Conservation (phyloP, 805 yeast genomes). For the Yarrowia keelungensis region DNA sequence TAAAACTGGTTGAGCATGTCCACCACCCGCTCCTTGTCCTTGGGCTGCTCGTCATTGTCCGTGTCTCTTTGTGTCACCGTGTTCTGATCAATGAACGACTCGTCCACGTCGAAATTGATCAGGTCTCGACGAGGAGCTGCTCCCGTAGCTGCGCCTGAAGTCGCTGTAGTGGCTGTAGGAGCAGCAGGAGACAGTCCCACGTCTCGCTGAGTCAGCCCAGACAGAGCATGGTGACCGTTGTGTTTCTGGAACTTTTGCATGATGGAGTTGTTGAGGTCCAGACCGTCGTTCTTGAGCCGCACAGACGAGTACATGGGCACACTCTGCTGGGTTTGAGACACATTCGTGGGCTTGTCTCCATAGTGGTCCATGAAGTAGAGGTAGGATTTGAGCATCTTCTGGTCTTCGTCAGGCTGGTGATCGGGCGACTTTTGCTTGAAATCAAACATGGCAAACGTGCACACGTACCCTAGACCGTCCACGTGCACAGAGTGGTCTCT, state of each 20-base stretch:
- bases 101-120: constrained; percentile 27
- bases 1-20: constrained; percentile 38
- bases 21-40: constrained; percentile 36
- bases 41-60: constrained; percentile 17
- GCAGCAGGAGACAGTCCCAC: constrained; percentile 4
- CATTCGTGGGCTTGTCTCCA: constrained; percentile 50
- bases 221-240: constrained; percentile 21
- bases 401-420: constrained; percentile 55
- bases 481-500: constrained; percentile 88
- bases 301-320: constrained; percentile 32
- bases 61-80: background rate
- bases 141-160: constrained; percentile 13
- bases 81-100: constrained; percentile 16
- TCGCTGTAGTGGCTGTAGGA: constrained; percentile 17
- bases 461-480: constrained; percentile 94
- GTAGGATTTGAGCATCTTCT: constrained; percentile 91
- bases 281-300: constrained; percentile 28
- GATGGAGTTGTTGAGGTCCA: constrained; percentile 35
- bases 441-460: constrained; percentile 92
- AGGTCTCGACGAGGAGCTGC: constrained; percentile 22
- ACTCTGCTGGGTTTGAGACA: background rate
- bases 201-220: background rate
- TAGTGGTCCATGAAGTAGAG: constrained; percentile 87
- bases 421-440: constrained; percentile 55
- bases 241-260: constrained; percentile 35